phyloP scores from a whole-genome alignment of 306 rosid species.

The Vigna trinervia region DNA sequence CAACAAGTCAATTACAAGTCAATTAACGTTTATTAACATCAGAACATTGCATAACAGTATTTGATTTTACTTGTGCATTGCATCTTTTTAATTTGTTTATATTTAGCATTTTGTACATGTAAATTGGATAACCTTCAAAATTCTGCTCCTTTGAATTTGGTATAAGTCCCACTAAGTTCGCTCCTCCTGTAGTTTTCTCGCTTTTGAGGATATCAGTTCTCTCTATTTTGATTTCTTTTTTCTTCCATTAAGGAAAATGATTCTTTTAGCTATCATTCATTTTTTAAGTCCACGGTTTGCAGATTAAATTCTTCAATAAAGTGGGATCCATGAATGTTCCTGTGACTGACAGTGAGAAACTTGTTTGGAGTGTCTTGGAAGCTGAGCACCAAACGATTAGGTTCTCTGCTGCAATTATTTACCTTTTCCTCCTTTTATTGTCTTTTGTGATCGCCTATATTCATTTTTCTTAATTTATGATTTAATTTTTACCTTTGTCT shows the following conservation, averaged over 20 bases:
- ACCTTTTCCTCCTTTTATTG: neutral
- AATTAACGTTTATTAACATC: conserved; percentile 28
- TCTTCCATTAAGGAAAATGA: neutral
- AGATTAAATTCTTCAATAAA: conserved; percentile 92
- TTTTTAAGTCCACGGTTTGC: conserved; percentile 39
- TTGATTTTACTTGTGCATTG: conserved; percentile 10
- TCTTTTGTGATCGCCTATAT: conserved; percentile 14
- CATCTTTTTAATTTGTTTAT: conserved; percentile 24
- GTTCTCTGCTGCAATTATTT: conserved; percentile 46
- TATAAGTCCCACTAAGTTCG: neutral
- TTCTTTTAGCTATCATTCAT: conserved; percentile 40
- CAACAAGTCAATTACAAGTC: conserved; percentile 31
- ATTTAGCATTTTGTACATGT: conserved; percentile 15
- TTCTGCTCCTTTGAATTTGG: conserved; percentile 15
- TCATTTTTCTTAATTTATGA: conserved; percentile 5
- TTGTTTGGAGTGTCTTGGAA: conserved; percentile 86
- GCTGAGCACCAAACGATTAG: conserved; percentile 90
- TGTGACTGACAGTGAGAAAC: conserved; percentile 75
- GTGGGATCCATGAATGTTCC: conserved; percentile 77
- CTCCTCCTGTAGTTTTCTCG: neutral
- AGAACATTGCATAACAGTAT: conserved; percentile 17
- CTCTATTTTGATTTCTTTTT: neutral
- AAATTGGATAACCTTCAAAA: neutral
- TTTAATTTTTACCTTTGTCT: conserved; percentile 34
- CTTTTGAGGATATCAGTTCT: conserved; percentile 25